These are phyloP conservation scores for Akanthomyces uredinophilus DNA, from an alignment of 2,329 filamentous ascomycete species.

Conservation along the genomic window DNA sequence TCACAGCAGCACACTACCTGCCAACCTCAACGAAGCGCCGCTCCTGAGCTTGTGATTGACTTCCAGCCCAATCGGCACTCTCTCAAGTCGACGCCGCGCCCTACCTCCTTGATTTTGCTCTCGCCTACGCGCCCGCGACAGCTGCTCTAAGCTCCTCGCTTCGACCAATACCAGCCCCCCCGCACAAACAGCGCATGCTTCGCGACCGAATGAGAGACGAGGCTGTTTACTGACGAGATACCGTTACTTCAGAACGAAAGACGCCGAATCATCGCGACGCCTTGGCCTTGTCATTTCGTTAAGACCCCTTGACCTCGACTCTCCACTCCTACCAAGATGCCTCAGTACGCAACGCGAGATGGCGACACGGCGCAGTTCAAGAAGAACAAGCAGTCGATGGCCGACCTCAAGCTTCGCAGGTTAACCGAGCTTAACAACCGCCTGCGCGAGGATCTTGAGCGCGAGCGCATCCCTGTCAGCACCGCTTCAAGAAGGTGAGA, in stretches of 20 bases:
- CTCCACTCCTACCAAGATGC: constrained; percentile 42
- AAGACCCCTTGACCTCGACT: not conserved
- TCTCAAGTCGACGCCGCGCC: not conserved
- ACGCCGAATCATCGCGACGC: constrained; percentile 2
- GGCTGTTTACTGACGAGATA: not conserved
- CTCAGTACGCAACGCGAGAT: constrained; percentile 62
- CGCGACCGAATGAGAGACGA: not conserved
- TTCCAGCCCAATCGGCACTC: not conserved
- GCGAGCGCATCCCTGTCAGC: constrained; percentile 91
- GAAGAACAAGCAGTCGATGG: constrained; percentile 99
- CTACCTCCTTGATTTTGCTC: not conserved
- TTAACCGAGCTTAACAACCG: constrained; percentile 96
- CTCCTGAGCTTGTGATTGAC: not conserved
- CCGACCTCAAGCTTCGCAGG: constrained; percentile 92
- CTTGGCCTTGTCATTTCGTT: constrained; percentile 16
- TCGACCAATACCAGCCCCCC: constrained; percentile 2
- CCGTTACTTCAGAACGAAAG: not conserved
- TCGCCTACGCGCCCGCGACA: not conserved
- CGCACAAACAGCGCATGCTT: constrained; percentile 6
- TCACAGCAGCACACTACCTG: not conserved
- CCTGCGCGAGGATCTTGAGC: constrained; percentile 89
- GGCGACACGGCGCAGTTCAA: constrained; percentile 64
- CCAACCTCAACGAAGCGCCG: not conserved
- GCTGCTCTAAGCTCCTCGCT: not conserved
- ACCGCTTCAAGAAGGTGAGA: constrained; percentile 81